Percentiles rank a stretch among this genome's conserved stretches.
Conservation (phyloP, 2,329 filamentous ascomycete genomes). For the Neofusicoccum ribis region DNA sequence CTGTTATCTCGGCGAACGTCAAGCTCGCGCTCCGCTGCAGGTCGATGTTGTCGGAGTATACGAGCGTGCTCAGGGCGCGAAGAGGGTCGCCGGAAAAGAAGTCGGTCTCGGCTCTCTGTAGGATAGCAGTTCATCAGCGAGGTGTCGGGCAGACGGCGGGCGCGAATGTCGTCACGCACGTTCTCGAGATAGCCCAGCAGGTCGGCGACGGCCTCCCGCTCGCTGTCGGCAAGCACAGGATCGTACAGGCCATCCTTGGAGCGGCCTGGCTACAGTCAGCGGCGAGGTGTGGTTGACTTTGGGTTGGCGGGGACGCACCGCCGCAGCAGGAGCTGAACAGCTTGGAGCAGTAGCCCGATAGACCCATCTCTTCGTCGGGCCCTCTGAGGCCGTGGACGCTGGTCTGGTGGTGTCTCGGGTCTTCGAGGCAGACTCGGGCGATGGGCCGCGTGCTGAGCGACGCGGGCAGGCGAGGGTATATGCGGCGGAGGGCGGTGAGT, state of each 20-base stretch:
- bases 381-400: constrained; percentile 14
- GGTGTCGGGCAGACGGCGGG: constrained; percentile 23
- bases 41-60: constrained; percentile 98
- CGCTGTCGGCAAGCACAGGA: constrained; percentile 83
- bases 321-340: constrained; percentile 41
- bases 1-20: constrained; percentile 98
- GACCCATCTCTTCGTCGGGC: constrained; percentile 32
- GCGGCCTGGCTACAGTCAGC: constrained; percentile 39
- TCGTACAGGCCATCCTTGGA: constrained; percentile 50
- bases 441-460: constrained; percentile 17
- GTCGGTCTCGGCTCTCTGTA: constrained; percentile 91
- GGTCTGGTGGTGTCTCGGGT: constrained; percentile 12
- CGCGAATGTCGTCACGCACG: constrained; percentile 57
- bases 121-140: constrained; percentile 21
- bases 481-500: constrained; percentile 20
- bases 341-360: constrained; percentile 38
- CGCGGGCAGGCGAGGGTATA: constrained; percentile 16
- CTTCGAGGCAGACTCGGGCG: constrained; percentile 8
- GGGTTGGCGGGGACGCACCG: constrained; percentile 29
- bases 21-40: constrained; percentile 95
- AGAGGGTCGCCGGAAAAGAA: constrained; percentile 97
- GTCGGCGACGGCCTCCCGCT: constrained; percentile 95
- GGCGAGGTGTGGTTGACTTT: constrained; percentile 19
- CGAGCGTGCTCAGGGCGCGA: constrained; percentile 87
- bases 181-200: constrained; percentile 95